These are phyloP conservation scores for Fagopyrum homotropicum DNA, from an alignment of 148 eudicot species.

Conservation along the genomic window DNA sequence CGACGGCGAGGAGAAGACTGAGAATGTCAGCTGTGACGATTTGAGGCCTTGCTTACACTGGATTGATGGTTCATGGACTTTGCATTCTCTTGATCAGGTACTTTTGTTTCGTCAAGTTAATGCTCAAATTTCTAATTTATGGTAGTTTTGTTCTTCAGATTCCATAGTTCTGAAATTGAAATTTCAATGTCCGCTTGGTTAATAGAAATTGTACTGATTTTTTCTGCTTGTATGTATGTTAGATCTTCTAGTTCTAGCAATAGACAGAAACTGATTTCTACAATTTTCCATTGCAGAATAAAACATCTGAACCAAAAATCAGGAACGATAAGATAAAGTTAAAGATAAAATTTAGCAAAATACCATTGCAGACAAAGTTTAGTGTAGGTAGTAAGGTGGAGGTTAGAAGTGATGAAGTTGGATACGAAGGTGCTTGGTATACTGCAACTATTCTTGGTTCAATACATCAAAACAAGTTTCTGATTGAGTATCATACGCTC, in stretches of 20 bases:
- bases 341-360: too few relatives aligned
- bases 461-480: background rate
- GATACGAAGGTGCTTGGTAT: slow-evolving; percentile 14
- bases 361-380: background rate
- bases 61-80: background rate
- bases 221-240: too few relatives aligned
- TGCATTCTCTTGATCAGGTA: too few relatives aligned
- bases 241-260: too few relatives aligned
- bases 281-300: background rate
- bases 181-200: too few relatives aligned
- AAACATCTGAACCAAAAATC: background rate
- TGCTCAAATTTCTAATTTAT: too few relatives aligned
- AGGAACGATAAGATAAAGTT: background rate
- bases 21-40: background rate
- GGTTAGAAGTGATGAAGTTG: slow-evolving; percentile 7
- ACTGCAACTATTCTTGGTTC: background rate
- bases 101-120: too few relatives aligned
- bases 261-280: background rate
- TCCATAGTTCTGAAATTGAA: too few relatives aligned
- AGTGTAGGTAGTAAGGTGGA: slow-evolving; percentile 2
- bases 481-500: slow-evolving; percentile 11
- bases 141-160: too few relatives aligned
- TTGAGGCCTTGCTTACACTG: slow-evolving; percentile 4
- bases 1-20: background rate
- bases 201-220: background rate